Base-by-base conservation (phyloP, 495 filamentous ascomycete genomes). In the Staphylotrichum longicolle region DNA sequence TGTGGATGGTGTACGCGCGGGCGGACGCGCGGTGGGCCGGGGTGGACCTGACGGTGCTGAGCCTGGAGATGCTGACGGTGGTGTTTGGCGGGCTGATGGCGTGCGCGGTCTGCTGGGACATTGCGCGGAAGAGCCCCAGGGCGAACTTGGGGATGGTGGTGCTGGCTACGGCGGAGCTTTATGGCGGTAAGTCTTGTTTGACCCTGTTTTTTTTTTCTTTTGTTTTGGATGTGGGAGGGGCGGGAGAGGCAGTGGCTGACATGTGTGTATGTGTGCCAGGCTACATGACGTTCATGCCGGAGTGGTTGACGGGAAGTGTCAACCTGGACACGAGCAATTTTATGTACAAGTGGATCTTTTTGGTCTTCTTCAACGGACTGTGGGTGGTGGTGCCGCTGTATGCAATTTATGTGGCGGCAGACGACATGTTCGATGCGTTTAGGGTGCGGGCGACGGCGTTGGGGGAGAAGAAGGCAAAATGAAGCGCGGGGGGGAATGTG, bases 271-370 rank as follows among this genome's bases (percentile, higher is more conserved):
- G 20, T 27, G 12, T 12, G 42, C 15, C 53, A 86, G 87, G 89
- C 11, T 96, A 88, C 71, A 97, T 98, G 90, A 98, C 93, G 0
- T 98, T 98, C 75, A 87, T 84, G 65, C 93, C 93, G 12, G 93
- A 98, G 77, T 98, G 92, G 93, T 74, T 98, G 58, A 88, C 82
- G 4, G 89, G 86, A 2, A 89, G 80, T 60, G 72, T 83, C 61
- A 91, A 91, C 72, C 79, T 98, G 66, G 86, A 93, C 65, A 88
- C 85, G 0, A 85, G 83, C 61, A 92, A 95, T 66, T 88, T 84
- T 63, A 92, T 97, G 81, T 96, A 93, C 68, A 70, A 88, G 65
- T 90, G 90, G 90, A 76, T 96, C 10, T 96, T 96, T 69, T 75
- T 98, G 56, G 79, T 90, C 65, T 96, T 96, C 76, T 96, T 96